These are phyloP conservation scores for Periconia sp. DNA, from an alignment of 2,329 filamentous ascomycete genomes.

Conservation along the genomic window DNA sequence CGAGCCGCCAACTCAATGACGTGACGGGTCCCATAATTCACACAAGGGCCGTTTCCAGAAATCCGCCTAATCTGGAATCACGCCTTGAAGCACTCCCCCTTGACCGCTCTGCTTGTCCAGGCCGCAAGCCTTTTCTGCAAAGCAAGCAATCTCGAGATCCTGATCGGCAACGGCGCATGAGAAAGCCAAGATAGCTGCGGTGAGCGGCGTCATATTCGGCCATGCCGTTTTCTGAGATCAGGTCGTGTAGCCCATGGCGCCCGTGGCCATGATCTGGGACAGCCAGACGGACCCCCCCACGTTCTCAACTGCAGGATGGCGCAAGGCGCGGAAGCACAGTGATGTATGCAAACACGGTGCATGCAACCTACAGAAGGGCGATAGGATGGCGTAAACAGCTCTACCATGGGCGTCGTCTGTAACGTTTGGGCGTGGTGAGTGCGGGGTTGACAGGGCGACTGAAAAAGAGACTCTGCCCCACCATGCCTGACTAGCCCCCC, in stretches of 20 bases:
- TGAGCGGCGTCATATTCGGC: too few species aligned
- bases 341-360: not conserved
- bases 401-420: too few species aligned
- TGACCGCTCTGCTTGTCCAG: too few species aligned
- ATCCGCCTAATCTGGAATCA: too few species aligned
- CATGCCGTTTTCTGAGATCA: conserved; percentile 9
- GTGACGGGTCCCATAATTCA: too few species aligned
- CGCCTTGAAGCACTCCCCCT: too few species aligned
- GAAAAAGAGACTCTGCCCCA: conserved; percentile 21
- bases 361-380: not conserved
- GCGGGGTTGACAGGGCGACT: conserved; percentile 11
- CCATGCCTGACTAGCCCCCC: conserved; percentile 10
- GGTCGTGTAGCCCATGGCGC: not conserved
- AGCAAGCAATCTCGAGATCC: too few species aligned
- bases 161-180: conserved; percentile 12
- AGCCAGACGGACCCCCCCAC: conserved; percentile 14
- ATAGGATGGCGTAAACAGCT: too few species aligned
- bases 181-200: conserved; percentile 9
- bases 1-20: too few species aligned
- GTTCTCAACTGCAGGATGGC: conserved; percentile 29
- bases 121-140: too few species aligned
- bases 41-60: too few species aligned
- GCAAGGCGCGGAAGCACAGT: conserved; percentile 29
- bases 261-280: not conserved
- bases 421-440: too few species aligned